Percentiles rank a stretch among this genome's conserved stretches.
These are phyloP conservation scores for Rhizophagus sp. DNA, from an alignment of 192 early-diverging fungal species.

Conservation along the genomic window DNA sequence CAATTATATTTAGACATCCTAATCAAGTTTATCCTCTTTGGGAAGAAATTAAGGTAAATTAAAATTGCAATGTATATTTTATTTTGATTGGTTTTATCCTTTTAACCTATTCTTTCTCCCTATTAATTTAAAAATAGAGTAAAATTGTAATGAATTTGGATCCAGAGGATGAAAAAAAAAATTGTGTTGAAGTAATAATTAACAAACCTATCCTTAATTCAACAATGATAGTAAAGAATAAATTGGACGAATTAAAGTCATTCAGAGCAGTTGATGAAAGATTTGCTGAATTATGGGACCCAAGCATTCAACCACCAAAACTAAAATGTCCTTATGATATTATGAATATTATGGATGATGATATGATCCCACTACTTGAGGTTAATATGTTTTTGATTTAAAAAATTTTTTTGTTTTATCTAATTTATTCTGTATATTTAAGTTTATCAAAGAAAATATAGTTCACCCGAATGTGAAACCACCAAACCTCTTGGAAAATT, in stretches of 20 bases:
- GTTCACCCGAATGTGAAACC: neutral
- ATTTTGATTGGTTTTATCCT: neutral
- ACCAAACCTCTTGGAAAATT: neutral
- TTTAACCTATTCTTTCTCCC: neutral
- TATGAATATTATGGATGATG: conserved; percentile 17
- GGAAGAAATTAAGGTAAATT: conserved; percentile 3
- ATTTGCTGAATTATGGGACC: conserved; percentile 18
- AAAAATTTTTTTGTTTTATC: neutral
- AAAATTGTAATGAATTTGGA: neutral
- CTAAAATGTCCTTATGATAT: neutral
- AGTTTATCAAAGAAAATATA: conserved; percentile 14
- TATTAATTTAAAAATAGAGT: neutral
- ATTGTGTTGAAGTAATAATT: neutral
- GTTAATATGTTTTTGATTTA: neutral
- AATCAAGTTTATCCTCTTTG: neutral
- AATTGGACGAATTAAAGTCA: neutral
- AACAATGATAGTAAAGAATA: neutral
- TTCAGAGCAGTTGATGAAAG: neutral
- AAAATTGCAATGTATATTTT: no score
- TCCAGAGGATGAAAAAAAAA: neutral
- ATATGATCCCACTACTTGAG: conserved; percentile 10
- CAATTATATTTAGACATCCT: conserved; percentile 22
- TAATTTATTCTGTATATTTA: neutral
- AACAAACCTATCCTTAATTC: neutral
- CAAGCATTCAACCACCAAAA: neutral